Base-by-base conservation (phyloP, 345 rosid genomes). In the Diplotaxis tenuifolia region DNA sequence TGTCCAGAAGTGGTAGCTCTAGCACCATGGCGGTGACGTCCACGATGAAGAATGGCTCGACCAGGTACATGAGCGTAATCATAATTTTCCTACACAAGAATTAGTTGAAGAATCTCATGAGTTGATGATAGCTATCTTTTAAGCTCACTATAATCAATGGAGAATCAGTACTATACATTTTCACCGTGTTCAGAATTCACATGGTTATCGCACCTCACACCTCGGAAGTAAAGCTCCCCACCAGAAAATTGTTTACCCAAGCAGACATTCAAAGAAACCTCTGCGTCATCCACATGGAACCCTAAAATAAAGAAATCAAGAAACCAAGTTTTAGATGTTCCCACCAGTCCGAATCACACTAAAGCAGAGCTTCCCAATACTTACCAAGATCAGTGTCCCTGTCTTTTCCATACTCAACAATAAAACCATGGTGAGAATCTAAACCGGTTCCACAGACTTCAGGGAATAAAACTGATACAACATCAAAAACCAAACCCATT, bases 261-360 rank as follows among this genome's bases (percentile, higher is more conserved):
- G 83, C 98, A 92, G 76, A 90, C 91, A 75, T 92, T 90, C 77
- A 96, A 84, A 70, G 89, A 86, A 68, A 96, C 86, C 84, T 96
- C 99, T 6, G 99, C 87, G 82, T 96, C 99, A 80, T 96, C 98
- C 72, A 92, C 97, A 77, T 92, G 99, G 73, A 96, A 90, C 76
- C 97, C 99, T 95, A 75, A 64, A 57, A 64, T 27, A 20, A 19
- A 65, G 54, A 45, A 76, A 64, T 27, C 27, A 19, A 65, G 54
- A 45, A 76, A 65, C 15, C 67, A 65, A 76, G 65, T 49, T 70
- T 76, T 2, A 57, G 20, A 70, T 32, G 6, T 49, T 9, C 27
- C 22, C 34, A 70, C 54, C 47, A 64, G 2, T 49, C 59, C 23
- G 70, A 47, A 76, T 9, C 67, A 14, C 45, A 64, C 34, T 22